These are phyloP conservation scores for Asterophora lycoperdoides DNA, from an alignment of 768 basidiomycete species.

Conservation along the genomic window DNA sequence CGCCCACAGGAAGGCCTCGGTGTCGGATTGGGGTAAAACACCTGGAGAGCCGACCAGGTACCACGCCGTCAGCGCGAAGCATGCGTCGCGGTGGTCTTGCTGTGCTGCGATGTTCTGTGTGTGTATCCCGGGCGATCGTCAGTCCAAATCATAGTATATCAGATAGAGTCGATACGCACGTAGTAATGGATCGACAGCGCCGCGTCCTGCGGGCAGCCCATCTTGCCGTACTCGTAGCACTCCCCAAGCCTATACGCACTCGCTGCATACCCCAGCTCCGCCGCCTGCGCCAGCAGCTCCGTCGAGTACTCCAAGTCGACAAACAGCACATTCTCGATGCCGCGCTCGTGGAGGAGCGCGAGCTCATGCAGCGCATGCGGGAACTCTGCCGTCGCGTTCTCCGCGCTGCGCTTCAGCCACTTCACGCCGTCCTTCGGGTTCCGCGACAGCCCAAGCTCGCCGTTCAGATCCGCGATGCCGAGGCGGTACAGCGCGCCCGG, in stretches of 20 bases:
- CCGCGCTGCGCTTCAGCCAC: slow-evolving; percentile 96
- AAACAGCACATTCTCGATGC: slow-evolving; percentile 97
- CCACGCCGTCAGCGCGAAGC: slow-evolving; percentile 98
- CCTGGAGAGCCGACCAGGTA: slow-evolving; percentile 98
- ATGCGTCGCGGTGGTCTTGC: slow-evolving; percentile 94
- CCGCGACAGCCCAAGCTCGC: slow-evolving; percentile 82
- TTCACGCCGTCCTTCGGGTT: slow-evolving; percentile 96
- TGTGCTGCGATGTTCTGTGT: slow-evolving; percentile 94
- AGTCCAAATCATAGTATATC: too few species aligned
- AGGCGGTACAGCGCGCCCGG: slow-evolving; percentile 96
- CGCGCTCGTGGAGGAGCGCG: slow-evolving; percentile 91
- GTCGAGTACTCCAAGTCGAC: slow-evolving; percentile 94
- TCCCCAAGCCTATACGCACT: slow-evolving; percentile 95
- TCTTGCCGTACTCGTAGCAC: slow-evolving; percentile 98
- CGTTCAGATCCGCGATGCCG: slow-evolving; percentile 94
- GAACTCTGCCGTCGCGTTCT: slow-evolving; percentile 91
- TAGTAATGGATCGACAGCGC: slow-evolving; percentile 99
- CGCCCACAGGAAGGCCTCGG: slow-evolving; percentile 97
- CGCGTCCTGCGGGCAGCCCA: slow-evolving; percentile 96
- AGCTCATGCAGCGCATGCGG: slow-evolving; percentile 95
- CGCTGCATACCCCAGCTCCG: slow-evolving; percentile 94
- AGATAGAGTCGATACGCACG: slow-evolving; percentile 48
- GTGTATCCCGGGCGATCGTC: too few species aligned
- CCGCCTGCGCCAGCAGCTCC: slow-evolving; percentile 91
- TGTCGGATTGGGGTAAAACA: slow-evolving; percentile 96